phyloP scores from a whole-genome alignment of 441 rosid species.

The Euphorbia celastroides region DNA sequence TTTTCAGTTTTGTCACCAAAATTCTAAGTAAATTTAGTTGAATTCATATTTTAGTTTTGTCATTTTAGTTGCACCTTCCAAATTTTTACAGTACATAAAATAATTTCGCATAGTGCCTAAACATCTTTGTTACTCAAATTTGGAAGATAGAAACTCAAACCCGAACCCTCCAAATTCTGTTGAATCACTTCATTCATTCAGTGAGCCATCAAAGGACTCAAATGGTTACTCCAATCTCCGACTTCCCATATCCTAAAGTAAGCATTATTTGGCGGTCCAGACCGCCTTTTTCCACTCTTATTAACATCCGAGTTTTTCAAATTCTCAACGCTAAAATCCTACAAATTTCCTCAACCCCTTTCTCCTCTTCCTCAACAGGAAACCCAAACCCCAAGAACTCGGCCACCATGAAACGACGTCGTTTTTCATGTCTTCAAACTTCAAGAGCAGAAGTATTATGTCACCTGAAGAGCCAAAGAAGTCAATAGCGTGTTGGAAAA shows the following conservation, averaged over 20 bases:
- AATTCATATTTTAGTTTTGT: too few species aligned
- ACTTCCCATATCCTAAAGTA: conserved; percentile 17
- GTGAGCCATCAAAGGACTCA: conserved; percentile 3
- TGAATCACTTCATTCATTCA: not conserved
- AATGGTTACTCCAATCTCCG: conserved; percentile 19
- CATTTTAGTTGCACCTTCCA: too few species aligned
- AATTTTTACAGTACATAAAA: too few species aligned
- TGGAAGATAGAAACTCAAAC: not conserved
- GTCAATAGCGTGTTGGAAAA: too few species aligned
- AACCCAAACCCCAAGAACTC: conserved; percentile 29
- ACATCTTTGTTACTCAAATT: not conserved
- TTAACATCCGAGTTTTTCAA: conserved; percentile 28
- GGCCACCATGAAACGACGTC: conserved; percentile 13
- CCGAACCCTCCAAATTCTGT: conserved; percentile 5
- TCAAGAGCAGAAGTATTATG: conserved; percentile 29
- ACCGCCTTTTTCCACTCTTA: conserved; percentile 11
- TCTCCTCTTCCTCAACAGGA: conserved; percentile 14
- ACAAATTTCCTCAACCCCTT: conserved; percentile 17
- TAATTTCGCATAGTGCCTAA: too few species aligned
- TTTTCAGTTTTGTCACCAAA: too few species aligned
- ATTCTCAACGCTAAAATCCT: conserved; percentile 21
- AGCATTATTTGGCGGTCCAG: not conserved
- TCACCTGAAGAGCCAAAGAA: too few species aligned
- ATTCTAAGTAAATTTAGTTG: too few species aligned
- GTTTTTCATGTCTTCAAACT: conserved; percentile 23